Conservation (phyloP, 148 eudicot genomes). For the Talinum fruticosum region DNA sequence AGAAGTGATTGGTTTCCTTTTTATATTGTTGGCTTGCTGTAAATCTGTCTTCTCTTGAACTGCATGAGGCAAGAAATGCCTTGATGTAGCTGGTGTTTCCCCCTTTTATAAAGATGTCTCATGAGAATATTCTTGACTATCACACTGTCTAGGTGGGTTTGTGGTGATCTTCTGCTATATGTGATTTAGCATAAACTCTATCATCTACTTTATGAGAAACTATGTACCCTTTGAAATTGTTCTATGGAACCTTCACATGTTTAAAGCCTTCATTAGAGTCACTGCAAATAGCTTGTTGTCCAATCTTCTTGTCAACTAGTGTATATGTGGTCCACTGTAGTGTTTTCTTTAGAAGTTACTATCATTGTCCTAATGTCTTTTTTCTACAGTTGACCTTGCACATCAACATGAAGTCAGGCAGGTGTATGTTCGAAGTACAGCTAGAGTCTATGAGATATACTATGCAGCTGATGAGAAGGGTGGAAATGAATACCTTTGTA, state of each 20-base stretch:
- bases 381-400: conserved; percentile 52
- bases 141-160: neutral
- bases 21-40: neutral
- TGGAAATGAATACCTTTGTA: conserved; percentile 69
- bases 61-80: neutral
- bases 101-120: neutral
- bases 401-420: conserved; percentile 72
- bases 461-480: conserved; percentile 38
- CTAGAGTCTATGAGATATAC: conserved; percentile 83
- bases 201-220: neutral
- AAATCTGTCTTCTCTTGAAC: neutral
- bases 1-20: neutral
- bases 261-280: neutral
- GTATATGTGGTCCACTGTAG: neutral
- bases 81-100: neutral
- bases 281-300: neutral
- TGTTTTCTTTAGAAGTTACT: neutral
- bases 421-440: conserved; percentile 79
- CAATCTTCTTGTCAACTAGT: neutral
- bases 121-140: neutral
- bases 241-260: neutral
- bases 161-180: neutral
- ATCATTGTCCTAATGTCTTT: neutral
- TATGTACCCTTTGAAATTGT: neutral
- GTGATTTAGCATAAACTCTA: neutral